Conservation (phyloP, 768 basidiomycete species). For the Pilatotrama ljubarskyi region DNA sequence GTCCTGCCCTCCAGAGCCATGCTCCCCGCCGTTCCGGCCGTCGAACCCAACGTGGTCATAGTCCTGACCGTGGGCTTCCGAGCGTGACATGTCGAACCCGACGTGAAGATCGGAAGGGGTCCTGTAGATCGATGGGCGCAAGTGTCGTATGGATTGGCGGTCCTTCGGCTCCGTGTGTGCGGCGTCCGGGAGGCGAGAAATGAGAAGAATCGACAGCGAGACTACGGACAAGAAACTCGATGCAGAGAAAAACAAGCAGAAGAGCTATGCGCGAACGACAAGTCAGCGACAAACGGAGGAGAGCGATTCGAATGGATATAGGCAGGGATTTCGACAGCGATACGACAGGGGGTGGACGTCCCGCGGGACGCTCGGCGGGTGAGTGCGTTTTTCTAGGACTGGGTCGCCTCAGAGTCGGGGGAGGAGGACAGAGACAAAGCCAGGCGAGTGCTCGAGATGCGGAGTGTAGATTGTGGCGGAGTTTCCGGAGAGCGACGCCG, state of each 20-base stretch:
- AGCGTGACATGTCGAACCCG: constrained; percentile 30
- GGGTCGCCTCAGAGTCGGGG: constrained; percentile 13
- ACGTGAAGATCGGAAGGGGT: constrained; percentile 24
- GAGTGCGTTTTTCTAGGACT: constrained; percentile 14
- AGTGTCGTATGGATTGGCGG: constrained; percentile 8
- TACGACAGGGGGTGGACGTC: constrained; percentile 29
- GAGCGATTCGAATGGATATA: constrained; percentile 35
- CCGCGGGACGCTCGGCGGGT: constrained; percentile 27
- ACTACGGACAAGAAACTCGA: constrained; percentile 21
- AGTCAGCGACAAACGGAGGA: constrained; percentile 35
- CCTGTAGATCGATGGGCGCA: constrained; percentile 23
- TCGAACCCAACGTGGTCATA: constrained; percentile 26
- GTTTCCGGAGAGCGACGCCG: constrained; percentile 17
- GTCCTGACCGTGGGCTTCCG: constrained; percentile 28
- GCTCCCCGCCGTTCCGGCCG: constrained; percentile 20
- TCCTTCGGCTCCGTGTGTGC: constrained; percentile 11
- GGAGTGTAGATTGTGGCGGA: constrained; percentile 27
- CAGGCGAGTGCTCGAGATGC: constrained; percentile 13
- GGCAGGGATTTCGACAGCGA: constrained; percentile 34
- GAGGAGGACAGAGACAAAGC: constrained; percentile 18
- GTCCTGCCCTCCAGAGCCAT: constrained; percentile 12
- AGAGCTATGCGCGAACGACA: constrained; percentile 34
- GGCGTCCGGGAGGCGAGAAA: constrained; percentile 18
- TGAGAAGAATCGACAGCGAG: constrained; percentile 27
- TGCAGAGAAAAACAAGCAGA: constrained; percentile 28